Percentiles rank a stretch among this genome's conserved stretches.
Conservation (phyloP, 257 asterid genomes). For the Cruciata laevipes region DNA sequence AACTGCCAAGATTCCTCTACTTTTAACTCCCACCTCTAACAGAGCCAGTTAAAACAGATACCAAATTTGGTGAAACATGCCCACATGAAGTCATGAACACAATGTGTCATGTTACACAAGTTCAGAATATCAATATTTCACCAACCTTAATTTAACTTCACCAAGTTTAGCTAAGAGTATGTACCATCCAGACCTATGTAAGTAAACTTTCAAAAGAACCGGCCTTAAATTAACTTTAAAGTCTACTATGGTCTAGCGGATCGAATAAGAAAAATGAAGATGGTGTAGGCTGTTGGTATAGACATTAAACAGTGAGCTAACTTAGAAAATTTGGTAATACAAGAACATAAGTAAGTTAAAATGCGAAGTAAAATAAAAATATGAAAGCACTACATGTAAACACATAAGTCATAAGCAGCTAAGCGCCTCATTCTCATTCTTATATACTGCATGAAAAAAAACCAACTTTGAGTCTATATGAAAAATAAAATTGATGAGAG, state of each 20-base stretch:
- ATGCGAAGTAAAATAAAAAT: too few species aligned
- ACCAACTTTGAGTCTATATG: not conserved
- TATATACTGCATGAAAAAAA: not conserved
- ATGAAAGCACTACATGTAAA: too few species aligned
- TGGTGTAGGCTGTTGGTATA: not conserved
- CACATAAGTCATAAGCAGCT: not conserved
- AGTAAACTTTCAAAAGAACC: not conserved
- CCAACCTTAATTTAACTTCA: not conserved
- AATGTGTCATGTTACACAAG: not conserved
- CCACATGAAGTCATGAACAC: not conserved
- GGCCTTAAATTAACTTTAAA: not conserved
- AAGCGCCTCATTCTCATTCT: not conserved
- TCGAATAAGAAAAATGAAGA: not conserved
- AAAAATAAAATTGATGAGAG: not conserved
- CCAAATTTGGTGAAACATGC: not conserved
- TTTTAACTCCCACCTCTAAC: conserved; percentile 3
- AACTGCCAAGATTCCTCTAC: not conserved
- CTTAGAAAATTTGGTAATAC: not conserved
- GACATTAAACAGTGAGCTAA: not conserved
- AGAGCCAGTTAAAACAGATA: not conserved
- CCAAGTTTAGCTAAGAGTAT: not conserved
- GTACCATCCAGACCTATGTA: not conserved
- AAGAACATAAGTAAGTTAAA: too few species aligned
- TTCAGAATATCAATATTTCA: not conserved
- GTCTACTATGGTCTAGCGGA: not conserved